Evolutionary conservation across 371 early-diverging fungal species (phyloP).

Genomic region (Syncephalastrum monosporum): DNA sequence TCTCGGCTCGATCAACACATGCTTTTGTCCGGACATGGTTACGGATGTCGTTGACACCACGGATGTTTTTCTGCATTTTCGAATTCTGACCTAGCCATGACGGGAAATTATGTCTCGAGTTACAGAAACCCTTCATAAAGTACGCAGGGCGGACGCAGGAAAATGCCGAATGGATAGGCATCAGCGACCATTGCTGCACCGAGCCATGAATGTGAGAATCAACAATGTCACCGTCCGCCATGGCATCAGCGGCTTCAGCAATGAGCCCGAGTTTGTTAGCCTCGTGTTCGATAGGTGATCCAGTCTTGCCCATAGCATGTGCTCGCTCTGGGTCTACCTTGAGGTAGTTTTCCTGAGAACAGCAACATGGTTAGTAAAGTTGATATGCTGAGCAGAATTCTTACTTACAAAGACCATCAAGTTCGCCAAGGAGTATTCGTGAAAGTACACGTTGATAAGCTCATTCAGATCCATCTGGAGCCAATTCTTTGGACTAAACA

Average conservation of each 20-base stretch:
- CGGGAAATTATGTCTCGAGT: constrained; percentile 48
- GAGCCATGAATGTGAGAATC: constrained; percentile 77
- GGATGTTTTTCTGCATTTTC: constrained; percentile 69
- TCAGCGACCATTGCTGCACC: constrained; percentile 87
- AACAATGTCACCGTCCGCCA: constrained; percentile 87
- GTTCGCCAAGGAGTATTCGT: constrained; percentile 88
- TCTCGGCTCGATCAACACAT: constrained; percentile 83
- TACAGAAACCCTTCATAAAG: constrained; percentile 65
- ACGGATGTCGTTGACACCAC: constrained; percentile 81
- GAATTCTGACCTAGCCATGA: constrained; percentile 95
- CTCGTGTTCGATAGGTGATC: constrained; percentile 20
- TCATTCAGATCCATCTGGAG: constrained; percentile 61
- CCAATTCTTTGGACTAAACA: constrained; percentile 61
- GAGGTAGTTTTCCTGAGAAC: constrained; percentile 53
- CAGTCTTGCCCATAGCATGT: constrained; percentile 4
- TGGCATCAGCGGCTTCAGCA: constrained; percentile 88
- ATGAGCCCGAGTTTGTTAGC: constrained; percentile 53
- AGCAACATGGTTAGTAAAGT: neutral
- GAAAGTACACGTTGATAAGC: constrained; percentile 92
- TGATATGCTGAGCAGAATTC: neutral
- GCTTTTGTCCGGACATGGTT: constrained; percentile 78
- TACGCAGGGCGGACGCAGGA: constrained; percentile 90
- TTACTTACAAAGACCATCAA: constrained; percentile 88
- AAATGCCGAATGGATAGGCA: constrained; percentile 90
- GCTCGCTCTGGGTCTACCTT: constrained; percentile 31